A percentile compares a stretch with the other conserved stretches of the same genome.
Conservation (phyloP, 2,329 filamentous ascomycete species). For the Huntiella bhutanensis region DNA sequence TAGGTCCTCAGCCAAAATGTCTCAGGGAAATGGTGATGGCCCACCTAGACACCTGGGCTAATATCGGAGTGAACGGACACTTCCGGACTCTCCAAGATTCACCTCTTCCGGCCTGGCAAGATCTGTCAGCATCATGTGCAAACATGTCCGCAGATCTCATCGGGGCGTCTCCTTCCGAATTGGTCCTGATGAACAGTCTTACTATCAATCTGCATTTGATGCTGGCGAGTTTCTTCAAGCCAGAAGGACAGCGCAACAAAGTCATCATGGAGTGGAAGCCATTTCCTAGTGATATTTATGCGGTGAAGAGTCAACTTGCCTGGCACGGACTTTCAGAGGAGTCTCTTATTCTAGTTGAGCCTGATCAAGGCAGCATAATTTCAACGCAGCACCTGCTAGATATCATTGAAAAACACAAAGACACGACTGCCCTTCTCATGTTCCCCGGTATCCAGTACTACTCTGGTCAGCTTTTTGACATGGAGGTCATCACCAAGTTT, state of each 20-base stretch:
- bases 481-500: conserved; percentile 56
- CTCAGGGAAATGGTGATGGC: conserved; percentile 46
- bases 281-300: conserved; percentile 77
- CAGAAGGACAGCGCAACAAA: conserved; percentile 46
- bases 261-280: conserved; percentile 80
- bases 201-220: conserved; percentile 67
- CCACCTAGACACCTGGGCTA: conserved; percentile 69
- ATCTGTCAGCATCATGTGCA: conserved; percentile 59
- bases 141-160: conserved; percentile 53
- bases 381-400: conserved; percentile 52
- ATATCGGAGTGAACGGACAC: conserved; percentile 69
- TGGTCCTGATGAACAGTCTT: conserved; percentile 76
- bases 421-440: conserved; percentile 54
- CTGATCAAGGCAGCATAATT: conserved; percentile 40
- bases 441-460: conserved; percentile 84
- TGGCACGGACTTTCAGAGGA: conserved; percentile 47
- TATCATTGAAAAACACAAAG: conserved; percentile 55
- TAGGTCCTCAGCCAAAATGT: conserved; percentile 61
- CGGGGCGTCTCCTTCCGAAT: conserved; percentile 51
- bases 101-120: conserved; percentile 52
- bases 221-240: conserved; percentile 69
- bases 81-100: conserved; percentile 52
- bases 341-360: conserved; percentile 57
- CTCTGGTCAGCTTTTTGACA: conserved; percentile 75
- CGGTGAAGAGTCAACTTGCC: conserved; percentile 60